These are phyloP conservation scores for Monosporozyma aerobia DNA, from an alignment of 805 yeast genomes.

Conservation along the genomic window DNA sequence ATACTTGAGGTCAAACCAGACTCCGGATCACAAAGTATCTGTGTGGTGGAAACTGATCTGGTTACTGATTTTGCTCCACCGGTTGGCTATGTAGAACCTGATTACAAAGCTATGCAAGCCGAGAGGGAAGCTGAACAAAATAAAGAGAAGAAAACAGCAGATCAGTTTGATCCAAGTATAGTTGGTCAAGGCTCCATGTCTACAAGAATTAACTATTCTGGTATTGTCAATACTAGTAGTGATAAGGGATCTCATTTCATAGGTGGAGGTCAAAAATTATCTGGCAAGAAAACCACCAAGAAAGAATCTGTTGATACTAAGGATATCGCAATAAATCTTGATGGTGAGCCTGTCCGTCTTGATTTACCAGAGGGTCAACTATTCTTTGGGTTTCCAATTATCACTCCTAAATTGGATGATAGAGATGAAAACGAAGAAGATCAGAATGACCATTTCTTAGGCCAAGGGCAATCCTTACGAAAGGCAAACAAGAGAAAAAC, in stretches of 20 bases:
- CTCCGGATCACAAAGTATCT: conserved; percentile 53
- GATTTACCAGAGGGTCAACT: conserved; percentile 74
- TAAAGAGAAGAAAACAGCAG: conserved; percentile 26
- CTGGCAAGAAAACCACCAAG: conserved; percentile 39
- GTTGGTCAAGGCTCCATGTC: conserved; percentile 70
- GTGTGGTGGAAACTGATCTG: conserved; percentile 93
- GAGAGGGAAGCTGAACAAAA: conserved; percentile 21
- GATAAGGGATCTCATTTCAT: conserved; percentile 30
- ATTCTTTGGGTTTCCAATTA: conserved; percentile 86
- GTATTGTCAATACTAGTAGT: conserved; percentile 40
- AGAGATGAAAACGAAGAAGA: conserved; percentile 24
- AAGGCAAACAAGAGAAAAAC: conserved; percentile 64
- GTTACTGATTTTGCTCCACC: conserved; percentile 99
- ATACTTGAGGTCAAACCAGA: conserved; percentile 85
- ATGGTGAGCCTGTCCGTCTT: conserved; percentile 64
- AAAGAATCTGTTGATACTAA: conserved; percentile 13
- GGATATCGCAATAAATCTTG: conserved; percentile 39
- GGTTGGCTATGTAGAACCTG: conserved; percentile 94
- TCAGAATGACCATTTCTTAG: conserved; percentile 34
- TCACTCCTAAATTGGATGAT: conserved; percentile 34
- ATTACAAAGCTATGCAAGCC: conserved; percentile 34
- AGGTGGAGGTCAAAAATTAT: conserved; percentile 64
- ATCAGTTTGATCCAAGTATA: conserved; percentile 17
- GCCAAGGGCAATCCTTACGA: conserved; percentile 71
- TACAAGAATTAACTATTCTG: conserved; percentile 46